These are phyloP conservation scores for Suillus plorans DNA, from an alignment of 768 basidiomycete genomes.

Conservation along the genomic window DNA sequence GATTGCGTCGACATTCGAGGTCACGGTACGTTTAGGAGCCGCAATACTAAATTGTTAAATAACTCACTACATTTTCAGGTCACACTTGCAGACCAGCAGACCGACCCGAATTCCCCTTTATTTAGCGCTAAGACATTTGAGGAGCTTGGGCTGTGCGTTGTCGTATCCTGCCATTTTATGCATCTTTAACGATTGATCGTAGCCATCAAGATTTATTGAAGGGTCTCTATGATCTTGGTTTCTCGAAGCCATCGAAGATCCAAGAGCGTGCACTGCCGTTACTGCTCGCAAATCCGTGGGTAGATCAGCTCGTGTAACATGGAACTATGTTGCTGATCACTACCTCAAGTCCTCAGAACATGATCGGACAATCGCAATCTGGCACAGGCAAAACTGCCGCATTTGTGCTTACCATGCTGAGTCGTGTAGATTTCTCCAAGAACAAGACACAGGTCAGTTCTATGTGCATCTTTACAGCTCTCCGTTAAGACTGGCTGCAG, in stretches of 20 bases:
- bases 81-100: conserved; percentile 94
- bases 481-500: conserved; percentile 38
- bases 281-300: conserved; percentile 86
- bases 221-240: conserved; percentile 93
- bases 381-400: conserved; percentile 99
- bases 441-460: conserved; percentile 76
- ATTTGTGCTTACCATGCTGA: conserved; percentile 96
- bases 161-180: neutral
- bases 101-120: conserved; percentile 92
- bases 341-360: conserved; percentile 83
- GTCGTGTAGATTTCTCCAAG: conserved; percentile 81
- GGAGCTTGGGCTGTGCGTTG: conserved; percentile 86
- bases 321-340: conserved; percentile 8
- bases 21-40: conserved; percentile 51
- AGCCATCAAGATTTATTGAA: conserved; percentile 88
- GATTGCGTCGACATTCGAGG: conserved; percentile 80
- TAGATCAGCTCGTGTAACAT: conserved; percentile 9
- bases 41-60: neutral
- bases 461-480: conserved; percentile 3
- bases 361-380: conserved; percentile 99
- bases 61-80: conserved; percentile 51
- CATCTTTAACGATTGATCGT: conserved; percentile 3
- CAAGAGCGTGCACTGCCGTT: conserved; percentile 96
- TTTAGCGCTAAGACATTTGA: conserved; percentile 94
- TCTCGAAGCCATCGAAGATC: conserved; percentile 97